Conservation (phyloP, 2,329 filamentous ascomycete species). For the Colletotrichum sp. region DNA sequence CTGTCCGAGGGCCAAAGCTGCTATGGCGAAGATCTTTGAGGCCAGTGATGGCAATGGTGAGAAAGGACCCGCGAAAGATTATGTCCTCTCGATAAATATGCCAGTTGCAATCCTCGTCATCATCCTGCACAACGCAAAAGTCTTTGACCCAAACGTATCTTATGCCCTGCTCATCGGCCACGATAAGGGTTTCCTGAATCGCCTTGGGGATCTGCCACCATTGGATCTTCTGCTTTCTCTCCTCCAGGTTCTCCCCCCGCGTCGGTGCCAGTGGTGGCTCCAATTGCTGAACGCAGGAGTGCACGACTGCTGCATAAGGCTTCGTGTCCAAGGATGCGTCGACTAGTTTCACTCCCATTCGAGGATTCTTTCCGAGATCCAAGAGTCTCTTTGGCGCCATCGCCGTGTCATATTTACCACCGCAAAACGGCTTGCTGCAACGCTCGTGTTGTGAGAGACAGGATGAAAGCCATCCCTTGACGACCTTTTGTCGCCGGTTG, state of each 20-base stretch:
- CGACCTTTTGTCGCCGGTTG: background rate
- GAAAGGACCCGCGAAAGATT: background rate
- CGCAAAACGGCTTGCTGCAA: background rate
- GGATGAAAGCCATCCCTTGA: background rate
- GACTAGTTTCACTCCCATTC: conserved; percentile 2
- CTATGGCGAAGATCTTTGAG: background rate
- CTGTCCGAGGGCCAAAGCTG: background rate
- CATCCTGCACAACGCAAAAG: background rate
- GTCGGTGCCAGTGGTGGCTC: background rate
- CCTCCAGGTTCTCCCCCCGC: background rate
- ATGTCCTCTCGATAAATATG: background rate
- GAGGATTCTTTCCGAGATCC: background rate
- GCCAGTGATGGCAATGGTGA: conserved; percentile 1
- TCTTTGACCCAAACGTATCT: background rate
- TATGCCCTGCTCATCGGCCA: background rate
- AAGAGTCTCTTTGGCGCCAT: background rate
- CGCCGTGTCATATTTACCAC: background rate
- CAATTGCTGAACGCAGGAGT: background rate
- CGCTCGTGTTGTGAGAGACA: background rate
- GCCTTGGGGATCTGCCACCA: conserved; percentile 6
- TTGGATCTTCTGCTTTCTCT: background rate
- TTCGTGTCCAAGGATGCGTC: background rate
- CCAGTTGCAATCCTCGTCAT: background rate
- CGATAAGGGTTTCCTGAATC: background rate
- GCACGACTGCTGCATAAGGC: background rate